phyloP scores from a whole-genome alignment of 2,329 filamentous ascomycete species.

The Aspergillus sojae region DNA sequence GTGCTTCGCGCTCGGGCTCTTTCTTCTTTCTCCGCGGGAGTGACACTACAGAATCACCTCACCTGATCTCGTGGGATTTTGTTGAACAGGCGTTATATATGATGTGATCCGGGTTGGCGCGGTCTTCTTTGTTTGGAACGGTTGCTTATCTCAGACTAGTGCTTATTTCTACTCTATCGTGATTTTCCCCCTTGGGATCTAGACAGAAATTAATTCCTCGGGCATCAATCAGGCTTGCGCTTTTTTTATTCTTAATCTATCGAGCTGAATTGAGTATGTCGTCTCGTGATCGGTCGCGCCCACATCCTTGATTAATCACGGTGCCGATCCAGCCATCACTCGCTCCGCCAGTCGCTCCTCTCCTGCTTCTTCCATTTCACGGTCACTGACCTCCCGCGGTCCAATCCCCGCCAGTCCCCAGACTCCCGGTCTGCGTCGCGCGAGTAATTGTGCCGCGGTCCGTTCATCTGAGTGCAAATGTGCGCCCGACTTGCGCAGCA shows the following conservation, averaged over 20 bases:
- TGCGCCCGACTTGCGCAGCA: slow-evolving; percentile 59
- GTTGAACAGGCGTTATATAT: background rate
- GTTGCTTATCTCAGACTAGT: slow-evolving; percentile 4
- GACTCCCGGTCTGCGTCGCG: slow-evolving; percentile 43
- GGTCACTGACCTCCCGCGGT: slow-evolving; percentile 26
- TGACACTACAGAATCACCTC: background rate
- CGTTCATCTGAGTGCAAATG: slow-evolving; percentile 63
- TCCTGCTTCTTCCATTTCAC: slow-evolving; percentile 27
- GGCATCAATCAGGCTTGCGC: background rate
- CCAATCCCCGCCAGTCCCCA: slow-evolving; percentile 49
- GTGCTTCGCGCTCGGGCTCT: background rate
- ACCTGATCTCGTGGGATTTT: background rate
- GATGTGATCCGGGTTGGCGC: background rate
- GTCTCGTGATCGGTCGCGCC: slow-evolving; percentile 2
- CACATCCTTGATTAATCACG: slow-evolving; percentile 15
- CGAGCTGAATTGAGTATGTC: background rate
- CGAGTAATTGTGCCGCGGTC: slow-evolving; percentile 54
- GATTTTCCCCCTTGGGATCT: background rate
- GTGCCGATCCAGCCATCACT: slow-evolving; percentile 32
- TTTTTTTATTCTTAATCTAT: background rate
- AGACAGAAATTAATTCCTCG: background rate
- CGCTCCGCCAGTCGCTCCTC: slow-evolving; percentile 15
- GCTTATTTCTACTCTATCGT: background rate
- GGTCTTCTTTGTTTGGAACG: background rate
- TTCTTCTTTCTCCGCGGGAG: slow-evolving; percentile 3